Evolutionary conservation across 148 eudicot genomes (phyloP).

Genomic region (Simmondsia chinensis): DNA sequence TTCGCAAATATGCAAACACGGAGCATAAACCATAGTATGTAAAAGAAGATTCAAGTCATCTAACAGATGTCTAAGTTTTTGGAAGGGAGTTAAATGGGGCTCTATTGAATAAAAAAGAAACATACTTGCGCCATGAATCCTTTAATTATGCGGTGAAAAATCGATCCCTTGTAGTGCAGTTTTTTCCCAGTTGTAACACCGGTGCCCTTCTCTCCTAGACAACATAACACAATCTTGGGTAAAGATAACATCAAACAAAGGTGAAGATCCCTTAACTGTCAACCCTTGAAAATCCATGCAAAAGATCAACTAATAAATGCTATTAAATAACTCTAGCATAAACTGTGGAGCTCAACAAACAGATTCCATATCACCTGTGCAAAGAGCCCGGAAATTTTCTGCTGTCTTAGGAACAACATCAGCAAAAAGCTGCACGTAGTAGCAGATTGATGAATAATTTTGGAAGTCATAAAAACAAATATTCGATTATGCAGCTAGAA

Average conservation of each 20-base stretch:
- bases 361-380: constrained; percentile 89
- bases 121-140: constrained; percentile 98
- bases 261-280: background rate
- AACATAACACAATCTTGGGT: background rate
- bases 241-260: background rate
- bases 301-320: too few relatives aligned
- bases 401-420: constrained; percentile 94
- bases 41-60: too few relatives aligned
- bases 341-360: too few relatives aligned
- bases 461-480: background rate
- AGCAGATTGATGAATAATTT: constrained; percentile 5
- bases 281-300: too few relatives aligned
- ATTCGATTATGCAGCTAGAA: background rate
- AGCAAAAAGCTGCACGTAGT: constrained; percentile 70
- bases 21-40: too few relatives aligned
- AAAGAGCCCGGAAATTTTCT: constrained; percentile 91
- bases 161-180: constrained; percentile 73
- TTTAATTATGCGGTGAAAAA: constrained; percentile 82
- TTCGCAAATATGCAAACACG: too few relatives aligned
- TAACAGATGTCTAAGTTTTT: too few relatives aligned
- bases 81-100: background rate
- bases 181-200: constrained; percentile 73
- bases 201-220: constrained; percentile 81
- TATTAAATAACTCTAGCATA: too few relatives aligned
- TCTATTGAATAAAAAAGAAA: background rate